phyloP scores from a whole-genome alignment of 768 basidiomycete species.

The Xerocomellus chrysenteron region DNA sequence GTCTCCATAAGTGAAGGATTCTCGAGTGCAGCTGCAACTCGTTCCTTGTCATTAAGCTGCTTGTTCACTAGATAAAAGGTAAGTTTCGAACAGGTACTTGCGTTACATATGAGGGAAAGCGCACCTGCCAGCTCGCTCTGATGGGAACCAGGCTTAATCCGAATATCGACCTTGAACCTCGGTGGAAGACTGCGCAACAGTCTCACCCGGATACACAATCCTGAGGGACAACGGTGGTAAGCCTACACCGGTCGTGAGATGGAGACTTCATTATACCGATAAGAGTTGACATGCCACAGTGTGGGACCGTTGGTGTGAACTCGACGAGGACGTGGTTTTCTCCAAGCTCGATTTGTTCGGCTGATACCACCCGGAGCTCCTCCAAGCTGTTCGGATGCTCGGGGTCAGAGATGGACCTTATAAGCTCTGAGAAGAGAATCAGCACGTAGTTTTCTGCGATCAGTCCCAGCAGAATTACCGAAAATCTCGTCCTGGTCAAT shows the following conservation, averaged over 20 bases:
- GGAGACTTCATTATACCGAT: conserved; percentile 58
- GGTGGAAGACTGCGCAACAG: conserved; percentile 86
- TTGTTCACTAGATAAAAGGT: conserved; percentile 73
- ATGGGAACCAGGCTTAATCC: conserved; percentile 91
- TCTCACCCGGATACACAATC: conserved; percentile 93
- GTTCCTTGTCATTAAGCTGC: conserved; percentile 97
- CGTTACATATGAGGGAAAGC: conserved; percentile 21
- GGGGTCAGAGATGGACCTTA: conserved; percentile 90
- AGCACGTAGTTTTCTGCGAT: background rate
- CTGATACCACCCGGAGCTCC: conserved; percentile 92
- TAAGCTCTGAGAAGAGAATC: conserved; percentile 60
- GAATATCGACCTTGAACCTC: conserved; percentile 93
- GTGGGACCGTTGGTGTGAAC: conserved; percentile 96
- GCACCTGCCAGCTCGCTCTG: conserved; percentile 88
- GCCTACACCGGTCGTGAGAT: background rate
- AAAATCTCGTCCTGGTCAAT: conserved; percentile 95
- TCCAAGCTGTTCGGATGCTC: conserved; percentile 94
- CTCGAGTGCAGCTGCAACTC: conserved; percentile 95
- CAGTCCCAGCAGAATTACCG: conserved; percentile 46
- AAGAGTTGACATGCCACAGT: conserved; percentile 95
- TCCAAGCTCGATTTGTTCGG: conserved; percentile 70
- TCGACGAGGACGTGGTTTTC: conserved; percentile 79
- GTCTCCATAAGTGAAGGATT: conserved; percentile 84
- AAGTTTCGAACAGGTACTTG: background rate
- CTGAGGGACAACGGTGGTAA: conserved; percentile 28